Evolutionary conservation across 805 yeast genomes (phyloP).

Genomic region (Sugiyamaella qingdaonensis): DNA sequence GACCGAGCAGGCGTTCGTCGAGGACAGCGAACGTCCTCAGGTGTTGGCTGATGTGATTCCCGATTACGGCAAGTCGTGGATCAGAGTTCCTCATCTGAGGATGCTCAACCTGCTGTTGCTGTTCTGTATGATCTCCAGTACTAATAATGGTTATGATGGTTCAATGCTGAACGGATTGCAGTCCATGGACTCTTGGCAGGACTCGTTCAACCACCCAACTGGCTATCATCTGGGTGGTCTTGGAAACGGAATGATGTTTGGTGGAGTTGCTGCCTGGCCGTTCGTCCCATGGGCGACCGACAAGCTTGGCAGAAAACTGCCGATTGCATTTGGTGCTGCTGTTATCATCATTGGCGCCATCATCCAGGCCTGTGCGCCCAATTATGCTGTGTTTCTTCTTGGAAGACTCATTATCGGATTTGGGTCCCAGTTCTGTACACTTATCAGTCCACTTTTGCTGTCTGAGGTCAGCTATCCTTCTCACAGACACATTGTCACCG

Average conservation of each 20-base stretch:
- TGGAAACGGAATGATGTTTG: slow-evolving; percentile 34
- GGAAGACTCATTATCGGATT: slow-evolving; percentile 68
- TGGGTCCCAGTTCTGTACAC: slow-evolving; percentile 70
- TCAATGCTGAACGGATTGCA: slow-evolving; percentile 16
- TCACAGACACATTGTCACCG: slow-evolving; percentile 61
- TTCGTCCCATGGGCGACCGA: slow-evolving; percentile 59
- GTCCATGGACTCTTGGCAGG: slow-evolving; percentile 23
- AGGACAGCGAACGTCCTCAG: not conserved
- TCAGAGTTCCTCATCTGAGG: slow-evolving; percentile 8
- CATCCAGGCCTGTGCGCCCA: slow-evolving; percentile 38
- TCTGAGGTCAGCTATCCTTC: slow-evolving; percentile 65
- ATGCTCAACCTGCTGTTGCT: slow-evolving; percentile 14
- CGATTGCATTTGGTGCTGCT: slow-evolving; percentile 50
- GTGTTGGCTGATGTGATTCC: slow-evolving; percentile 7
- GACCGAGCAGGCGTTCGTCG: not conserved
- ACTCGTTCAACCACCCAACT: slow-evolving; percentile 12
- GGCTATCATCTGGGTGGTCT: slow-evolving; percentile 15
- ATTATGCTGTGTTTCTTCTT: slow-evolving; percentile 60
- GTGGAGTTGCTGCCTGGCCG: slow-evolving; percentile 68
- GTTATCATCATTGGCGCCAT: slow-evolving; percentile 57
- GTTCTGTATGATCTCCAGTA: slow-evolving; percentile 10
- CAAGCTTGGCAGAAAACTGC: slow-evolving; percentile 56
- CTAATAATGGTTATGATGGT: slow-evolving; percentile 19
- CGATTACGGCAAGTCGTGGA: slow-evolving; percentile 10
- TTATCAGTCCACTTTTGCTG: slow-evolving; percentile 75